Conservation (phyloP, 2,329 filamentous ascomycete species). For the Cercospora canescens region DNA sequence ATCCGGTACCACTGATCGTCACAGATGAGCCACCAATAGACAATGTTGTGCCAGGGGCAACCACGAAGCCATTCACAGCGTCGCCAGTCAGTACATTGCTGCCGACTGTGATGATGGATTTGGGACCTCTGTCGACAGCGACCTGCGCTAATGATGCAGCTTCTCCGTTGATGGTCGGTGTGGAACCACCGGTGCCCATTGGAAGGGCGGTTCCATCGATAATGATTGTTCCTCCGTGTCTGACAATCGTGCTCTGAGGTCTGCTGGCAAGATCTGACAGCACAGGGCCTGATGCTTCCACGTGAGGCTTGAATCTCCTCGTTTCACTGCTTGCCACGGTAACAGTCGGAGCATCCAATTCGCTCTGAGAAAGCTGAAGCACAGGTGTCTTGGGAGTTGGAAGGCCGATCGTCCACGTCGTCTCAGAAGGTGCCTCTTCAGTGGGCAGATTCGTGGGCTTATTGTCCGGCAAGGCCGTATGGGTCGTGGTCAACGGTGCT, state of each 20-base stretch:
- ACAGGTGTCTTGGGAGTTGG: neutral
- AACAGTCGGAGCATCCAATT: neutral
- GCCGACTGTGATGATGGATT: neutral
- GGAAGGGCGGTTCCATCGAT: neutral
- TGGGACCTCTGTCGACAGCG: neutral
- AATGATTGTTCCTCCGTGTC: neutral
- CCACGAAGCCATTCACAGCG: neutral
- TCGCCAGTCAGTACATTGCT: neutral
- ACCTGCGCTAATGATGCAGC: neutral
- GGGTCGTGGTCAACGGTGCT: slow-evolving; percentile 1
- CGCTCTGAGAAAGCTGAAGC: neutral
- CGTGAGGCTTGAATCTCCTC: neutral
- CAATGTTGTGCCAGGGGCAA: neutral
- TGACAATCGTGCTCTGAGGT: neutral
- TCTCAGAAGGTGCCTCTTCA: neutral
- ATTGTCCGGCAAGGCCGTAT: slow-evolving; percentile 6
- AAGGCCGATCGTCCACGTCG: neutral
- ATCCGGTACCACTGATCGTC: neutral
- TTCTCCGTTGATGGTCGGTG: neutral
- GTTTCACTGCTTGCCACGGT: neutral
- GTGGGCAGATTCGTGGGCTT: neutral
- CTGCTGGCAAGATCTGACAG: too few species aligned
- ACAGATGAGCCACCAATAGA: slow-evolving; percentile 8
- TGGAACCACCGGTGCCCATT: neutral
- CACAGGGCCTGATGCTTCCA: neutral